Evolutionary conservation across 495 filamentous ascomycete species (phyloP).

Genomic region (Hyaloscypha hepaticicola): DNA sequence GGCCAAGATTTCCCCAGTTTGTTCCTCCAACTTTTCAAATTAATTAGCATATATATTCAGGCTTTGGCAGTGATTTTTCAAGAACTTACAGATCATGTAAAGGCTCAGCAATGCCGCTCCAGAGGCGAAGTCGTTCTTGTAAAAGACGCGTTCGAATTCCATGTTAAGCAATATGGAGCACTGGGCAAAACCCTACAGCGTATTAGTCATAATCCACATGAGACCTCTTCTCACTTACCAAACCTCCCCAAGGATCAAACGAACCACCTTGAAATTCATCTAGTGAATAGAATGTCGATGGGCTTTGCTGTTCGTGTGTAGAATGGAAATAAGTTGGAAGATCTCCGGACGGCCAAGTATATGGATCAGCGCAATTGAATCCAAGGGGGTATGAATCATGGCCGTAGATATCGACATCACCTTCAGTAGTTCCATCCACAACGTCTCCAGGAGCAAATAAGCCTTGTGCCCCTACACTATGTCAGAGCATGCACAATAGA

Average conservation of each 20-base stretch:
- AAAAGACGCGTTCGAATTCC: conserved; percentile 75
- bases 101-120: conserved; percentile 60
- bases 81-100: conserved; percentile 59
- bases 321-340: conserved; percentile 48
- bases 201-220: neutral
- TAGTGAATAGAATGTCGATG: conserved; percentile 65
- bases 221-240: conserved; percentile 12
- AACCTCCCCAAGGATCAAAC: conserved; percentile 74
- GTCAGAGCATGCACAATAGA: neutral
- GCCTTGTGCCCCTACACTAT: conserved; percentile 28
- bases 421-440: conserved; percentile 61
- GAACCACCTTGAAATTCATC: conserved; percentile 76
- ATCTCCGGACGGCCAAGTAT: conserved; percentile 46
- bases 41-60: conserved; percentile 17
- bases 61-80: neutral
- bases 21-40: conserved; percentile 37
- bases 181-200: conserved; percentile 53
- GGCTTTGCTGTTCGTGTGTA: conserved; percentile 57
- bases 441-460: conserved; percentile 51
- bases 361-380: conserved; percentile 56
- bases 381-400: conserved; percentile 73
- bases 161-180: conserved; percentile 63
- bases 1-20: conserved; percentile 82
- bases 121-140: conserved; percentile 73
- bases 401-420: conserved; percentile 75